Evolutionary conservation across 2,329 filamentous ascomycete species (phyloP).

Genomic region (Trichoderma asperellum): DNA sequence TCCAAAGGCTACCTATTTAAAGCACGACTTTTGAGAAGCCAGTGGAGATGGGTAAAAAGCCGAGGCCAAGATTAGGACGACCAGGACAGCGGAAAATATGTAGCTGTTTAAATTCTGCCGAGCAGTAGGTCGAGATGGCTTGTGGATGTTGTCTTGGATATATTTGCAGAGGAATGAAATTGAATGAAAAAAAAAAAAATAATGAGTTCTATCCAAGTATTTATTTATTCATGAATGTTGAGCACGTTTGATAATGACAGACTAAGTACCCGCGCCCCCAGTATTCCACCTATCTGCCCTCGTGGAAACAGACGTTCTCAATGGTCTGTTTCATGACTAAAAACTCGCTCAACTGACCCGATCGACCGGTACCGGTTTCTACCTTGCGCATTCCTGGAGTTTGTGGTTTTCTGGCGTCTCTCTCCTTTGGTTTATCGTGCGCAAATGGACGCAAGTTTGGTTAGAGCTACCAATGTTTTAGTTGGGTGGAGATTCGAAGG

Average conservation of each 20-base stretch:
- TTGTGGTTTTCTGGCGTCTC: background rate
- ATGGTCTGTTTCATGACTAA: slow-evolving; percentile 14
- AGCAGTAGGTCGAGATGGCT: background rate
- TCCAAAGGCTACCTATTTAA: background rate
- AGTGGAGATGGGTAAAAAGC: background rate
- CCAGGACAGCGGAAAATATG: background rate
- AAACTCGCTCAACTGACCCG: background rate
- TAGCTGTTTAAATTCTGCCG: background rate
- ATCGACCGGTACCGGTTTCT: background rate
- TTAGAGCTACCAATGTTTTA: background rate
- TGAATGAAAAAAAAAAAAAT: background rate
- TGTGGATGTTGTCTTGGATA: background rate
- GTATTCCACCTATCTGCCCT: background rate
- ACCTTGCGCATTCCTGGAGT: background rate
- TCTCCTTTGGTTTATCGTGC: slow-evolving; percentile 2
- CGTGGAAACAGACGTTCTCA: background rate
- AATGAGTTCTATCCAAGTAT: background rate
- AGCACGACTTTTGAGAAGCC: background rate
- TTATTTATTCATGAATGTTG: background rate
- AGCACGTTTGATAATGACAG: background rate
- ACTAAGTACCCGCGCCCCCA: background rate
- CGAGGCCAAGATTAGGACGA: background rate
- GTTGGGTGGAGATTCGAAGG: background rate
- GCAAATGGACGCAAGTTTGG: slow-evolving; percentile 9
- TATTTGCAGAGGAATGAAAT: background rate